Base-by-base conservation (phyloP, 163 green algal species). In the Chloromonas sp. region DNA sequence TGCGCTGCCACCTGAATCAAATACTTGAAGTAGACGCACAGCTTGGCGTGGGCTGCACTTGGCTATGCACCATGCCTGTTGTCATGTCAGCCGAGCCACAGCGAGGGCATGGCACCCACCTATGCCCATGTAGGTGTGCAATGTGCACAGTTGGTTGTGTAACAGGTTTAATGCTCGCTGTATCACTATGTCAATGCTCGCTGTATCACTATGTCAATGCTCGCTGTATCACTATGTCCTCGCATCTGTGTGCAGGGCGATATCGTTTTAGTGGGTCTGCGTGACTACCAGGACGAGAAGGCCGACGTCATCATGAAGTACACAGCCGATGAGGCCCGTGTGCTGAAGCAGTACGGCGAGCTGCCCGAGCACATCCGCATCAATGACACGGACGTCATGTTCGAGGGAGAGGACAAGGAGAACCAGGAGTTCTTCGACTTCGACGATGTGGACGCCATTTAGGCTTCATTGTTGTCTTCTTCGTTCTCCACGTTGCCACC, bases 331-430 rank as follows among this genome's bases (percentile, higher is more conserved):
- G 97, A 99, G 90, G 8, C 88, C 96, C 80, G 79, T 84, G 80
- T 82, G 86, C 84, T 94, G 79, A 98, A 98, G 91, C 95, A 98
- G 70, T 99, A 99, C 87, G 96, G 95, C 8, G 97, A 99, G 92
- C 92, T 99, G 84, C 97, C 97, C 1, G 97, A 99, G 79, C 95
- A 96, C 92, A 96, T 99, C 86, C 95, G 97, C 82, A 96, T 99
- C 84, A 99, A 99, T 91, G 97, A 99, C 87, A 97, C 96, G 2
- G 96, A 99, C 70, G 88, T 91, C 59, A 89, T 91, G 70, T 85
- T 94, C 58, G 90, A 94, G 87, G 91, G 91, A 82, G 88, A 94
- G 71, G 90, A 95, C 74, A 82, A 77, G 82, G 71, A 85, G 82
- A 91, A 91, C 79, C 90, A 91, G 81, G 91, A 94, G 87, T 97